Base-by-base conservation (phyloP, 1,139 yeast genomes). In the Cylindricascospora bacillispora region DNA sequence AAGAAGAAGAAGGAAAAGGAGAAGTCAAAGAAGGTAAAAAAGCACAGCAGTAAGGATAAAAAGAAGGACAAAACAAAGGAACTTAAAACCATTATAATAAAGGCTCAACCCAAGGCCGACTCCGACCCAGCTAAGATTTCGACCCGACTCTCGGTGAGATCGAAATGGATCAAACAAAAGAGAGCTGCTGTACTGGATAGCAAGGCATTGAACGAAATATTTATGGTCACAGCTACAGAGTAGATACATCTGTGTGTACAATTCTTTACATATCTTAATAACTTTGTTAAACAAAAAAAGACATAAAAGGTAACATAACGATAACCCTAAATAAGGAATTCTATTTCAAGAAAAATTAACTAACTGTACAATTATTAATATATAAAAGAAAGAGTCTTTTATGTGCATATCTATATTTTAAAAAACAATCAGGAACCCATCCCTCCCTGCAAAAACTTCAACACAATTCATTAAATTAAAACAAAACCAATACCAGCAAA, bases 131-230 rank as follows among this genome's bases (percentile, higher is more conserved):
- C 62, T 7, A 57, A 59, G 1, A 61, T 73, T 6, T 59, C 75
- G 4, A 73, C 83, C 2, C 67, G 93, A 48, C 59, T 79, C 30
- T 79, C 93, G 0, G 80, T 79, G 2, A 68, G 97, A 48, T 76
- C 93, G 12, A 74, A 72, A 51, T 85, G 83, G 76, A 85, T 86
- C 35, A 76, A 68, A 40, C 93, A 83, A 49, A 86, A 86, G 52
- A 67, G 89, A 45, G 93, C 93, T 5, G 85, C 95, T 1, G 85
- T 86, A 0, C 71, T 79, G 75, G 95, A 86, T 52, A 67, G 79
- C 10, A 76, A 82, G 51, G 85, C 94, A 15, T 67, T 86, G 38
- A 83, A 82, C 45, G 97, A 86, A 55, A 86, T 86, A 35, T 80
- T 86, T 52, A 86, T 86, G 97, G 72, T 82, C 28, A 63, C 80